Percentiles rank a stretch among this genome's conserved stretches.
These are phyloP conservation scores for Aquilaria yunnanensis DNA, from an alignment of 345 rosid species.

Conservation along the genomic window DNA sequence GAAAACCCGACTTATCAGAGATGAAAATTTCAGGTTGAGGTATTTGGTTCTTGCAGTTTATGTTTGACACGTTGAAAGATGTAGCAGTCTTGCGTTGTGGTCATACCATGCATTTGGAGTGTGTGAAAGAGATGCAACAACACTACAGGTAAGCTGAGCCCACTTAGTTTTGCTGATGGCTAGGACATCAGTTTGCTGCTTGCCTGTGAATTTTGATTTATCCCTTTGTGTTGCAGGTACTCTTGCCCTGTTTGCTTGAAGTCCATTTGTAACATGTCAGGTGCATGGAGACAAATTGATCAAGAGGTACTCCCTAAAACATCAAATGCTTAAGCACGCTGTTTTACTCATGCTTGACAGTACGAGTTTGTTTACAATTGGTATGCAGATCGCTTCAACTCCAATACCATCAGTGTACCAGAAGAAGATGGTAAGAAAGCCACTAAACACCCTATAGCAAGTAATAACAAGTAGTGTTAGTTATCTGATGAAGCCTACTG, in stretches of 20 bases:
- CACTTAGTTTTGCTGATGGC: background rate
- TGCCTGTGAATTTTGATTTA: background rate
- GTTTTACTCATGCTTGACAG: background rate
- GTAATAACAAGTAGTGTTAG: no score
- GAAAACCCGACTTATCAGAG: background rate
- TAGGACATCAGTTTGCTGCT: background rate
- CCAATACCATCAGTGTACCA: slow-evolving; percentile 69
- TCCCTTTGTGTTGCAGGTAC: background rate
- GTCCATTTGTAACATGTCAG: slow-evolving; percentile 41
- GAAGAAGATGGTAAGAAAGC: slow-evolving; percentile 43
- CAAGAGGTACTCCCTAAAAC: slow-evolving; percentile 46
- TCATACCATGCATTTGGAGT: slow-evolving; percentile 27
- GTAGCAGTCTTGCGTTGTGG: slow-evolving; percentile 52
- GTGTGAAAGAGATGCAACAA: background rate
- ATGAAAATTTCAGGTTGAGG: background rate
- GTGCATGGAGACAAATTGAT: slow-evolving; percentile 70
- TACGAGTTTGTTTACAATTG: slow-evolving; percentile 1
- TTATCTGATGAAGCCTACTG: no score
- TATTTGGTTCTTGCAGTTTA: slow-evolving; percentile 38
- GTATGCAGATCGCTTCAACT: slow-evolving; percentile 58
- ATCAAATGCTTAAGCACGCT: no score
- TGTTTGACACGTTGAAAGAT: slow-evolving; percentile 53
- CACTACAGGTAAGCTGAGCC: background rate
- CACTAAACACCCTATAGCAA: no score
- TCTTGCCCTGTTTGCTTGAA: background rate